phyloP scores from a whole-genome alignment of 257 asterid species.

The Solanum pimpinellifolium region DNA sequence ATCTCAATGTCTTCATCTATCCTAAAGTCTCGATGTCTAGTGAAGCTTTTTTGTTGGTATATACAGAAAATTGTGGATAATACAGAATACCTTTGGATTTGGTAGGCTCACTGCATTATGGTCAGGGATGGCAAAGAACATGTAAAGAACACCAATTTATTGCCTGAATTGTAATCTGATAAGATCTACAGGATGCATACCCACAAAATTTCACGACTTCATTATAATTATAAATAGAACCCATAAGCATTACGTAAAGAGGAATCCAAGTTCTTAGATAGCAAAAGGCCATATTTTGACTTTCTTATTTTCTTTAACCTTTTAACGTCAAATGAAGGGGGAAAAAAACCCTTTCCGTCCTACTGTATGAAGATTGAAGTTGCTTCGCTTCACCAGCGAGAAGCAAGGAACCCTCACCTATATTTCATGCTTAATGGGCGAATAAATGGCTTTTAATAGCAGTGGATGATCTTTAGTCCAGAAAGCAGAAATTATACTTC shows the following conservation, averaged over 20 bases:
- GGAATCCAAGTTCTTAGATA: background rate
- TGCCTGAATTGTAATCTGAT: background rate
- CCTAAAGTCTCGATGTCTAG: background rate
- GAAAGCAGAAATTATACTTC: background rate
- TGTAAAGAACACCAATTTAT: background rate
- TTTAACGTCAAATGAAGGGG: background rate
- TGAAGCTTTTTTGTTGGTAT: background rate
- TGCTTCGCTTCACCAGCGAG: background rate
- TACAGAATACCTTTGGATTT: background rate
- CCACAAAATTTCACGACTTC: background rate
- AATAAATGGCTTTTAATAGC: background rate
- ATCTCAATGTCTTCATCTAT: background rate
- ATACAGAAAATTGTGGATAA: background rate
- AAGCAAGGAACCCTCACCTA: background rate
- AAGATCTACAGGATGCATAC: background rate
- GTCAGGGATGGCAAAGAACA: background rate
- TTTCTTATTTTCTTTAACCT: background rate
- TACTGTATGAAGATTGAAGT: background rate
- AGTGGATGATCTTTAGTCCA: background rate
- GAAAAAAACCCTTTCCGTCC: background rate
- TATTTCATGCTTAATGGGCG: background rate
- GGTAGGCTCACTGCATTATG: background rate
- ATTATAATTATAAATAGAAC: background rate
- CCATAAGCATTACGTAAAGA: background rate
- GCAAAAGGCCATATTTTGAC: background rate